Evolutionary conservation across 805 yeast species (phyloP).

Genomic region (Saturnispora bothae): DNA sequence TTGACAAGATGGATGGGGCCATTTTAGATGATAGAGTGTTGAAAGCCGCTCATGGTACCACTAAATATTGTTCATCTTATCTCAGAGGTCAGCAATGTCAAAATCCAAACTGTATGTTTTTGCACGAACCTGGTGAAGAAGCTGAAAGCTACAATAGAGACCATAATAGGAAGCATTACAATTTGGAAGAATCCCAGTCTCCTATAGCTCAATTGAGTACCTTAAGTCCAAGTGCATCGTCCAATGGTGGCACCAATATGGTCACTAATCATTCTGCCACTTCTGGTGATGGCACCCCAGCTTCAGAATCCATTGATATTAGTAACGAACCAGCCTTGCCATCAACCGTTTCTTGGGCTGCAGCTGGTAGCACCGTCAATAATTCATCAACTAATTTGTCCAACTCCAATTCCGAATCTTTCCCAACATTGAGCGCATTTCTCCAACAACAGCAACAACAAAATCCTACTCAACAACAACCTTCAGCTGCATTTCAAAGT

Average conservation of each 20-base stretch:
- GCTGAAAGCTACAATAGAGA: slow-evolving; percentile 94
- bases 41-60: slow-evolving; percentile 96
- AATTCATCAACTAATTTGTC: slow-evolving; percentile 21
- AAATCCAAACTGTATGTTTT: slow-evolving; percentile 96
- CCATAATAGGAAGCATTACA: neutral
- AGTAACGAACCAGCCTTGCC: slow-evolving; percentile 38
- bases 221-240: neutral
- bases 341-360: slow-evolving; percentile 60
- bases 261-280: slow-evolving; percentile 2
- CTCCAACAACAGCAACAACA: slow-evolving; percentile 6
- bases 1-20: slow-evolving; percentile 86
- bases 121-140: slow-evolving; percentile 99
- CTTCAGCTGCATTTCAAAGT: neutral
- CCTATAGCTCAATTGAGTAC: slow-evolving; percentile 14
- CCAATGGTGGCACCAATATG: neutral
- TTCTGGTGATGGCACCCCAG: neutral
- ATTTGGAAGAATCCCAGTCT: slow-evolving; percentile 17
- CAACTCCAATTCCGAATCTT: slow-evolving; percentile 25
- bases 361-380: slow-evolving; percentile 4
- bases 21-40: slow-evolving; percentile 82
- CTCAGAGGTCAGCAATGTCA: slow-evolving; percentile 93
- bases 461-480: slow-evolving; percentile 20
- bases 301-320: neutral
- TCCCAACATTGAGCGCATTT: slow-evolving; percentile 39
- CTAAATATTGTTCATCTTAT: slow-evolving; percentile 96